Evolutionary conservation across 495 filamentous ascomycete species (phyloP).

Genomic region (Talaromyces stipitatus): DNA sequence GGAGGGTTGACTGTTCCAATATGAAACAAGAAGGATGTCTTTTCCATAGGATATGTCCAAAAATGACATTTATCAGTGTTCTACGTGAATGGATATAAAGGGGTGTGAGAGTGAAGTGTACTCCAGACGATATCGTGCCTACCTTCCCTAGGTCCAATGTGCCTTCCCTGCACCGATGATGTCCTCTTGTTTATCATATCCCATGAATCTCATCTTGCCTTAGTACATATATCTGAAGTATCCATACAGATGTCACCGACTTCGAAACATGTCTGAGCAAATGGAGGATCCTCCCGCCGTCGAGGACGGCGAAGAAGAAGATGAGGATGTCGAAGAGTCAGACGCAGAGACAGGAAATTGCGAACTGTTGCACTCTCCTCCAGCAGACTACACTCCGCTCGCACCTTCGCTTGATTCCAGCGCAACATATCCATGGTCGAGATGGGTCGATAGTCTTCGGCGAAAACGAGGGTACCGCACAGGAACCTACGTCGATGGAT

Average conservation of each 20-base stretch:
- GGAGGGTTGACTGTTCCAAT: too few relatives aligned
- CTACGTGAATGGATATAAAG: too few relatives aligned
- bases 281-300: neutral
- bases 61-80: too few relatives aligned
- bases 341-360: neutral
- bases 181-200: neutral
- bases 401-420: neutral
- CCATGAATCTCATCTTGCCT: neutral
- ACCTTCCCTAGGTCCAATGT: too few relatives aligned
- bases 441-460: conserved; percentile 50
- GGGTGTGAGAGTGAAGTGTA: neutral
- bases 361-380: neutral
- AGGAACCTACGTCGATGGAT: conserved; percentile 29
- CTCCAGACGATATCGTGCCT: too few relatives aligned
- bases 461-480: conserved; percentile 21
- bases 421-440: conserved; percentile 32
- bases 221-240: neutral
- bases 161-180: neutral
- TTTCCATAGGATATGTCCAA: too few relatives aligned
- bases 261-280: neutral
- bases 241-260: neutral
- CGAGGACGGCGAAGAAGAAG: neutral
- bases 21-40: too few relatives aligned
- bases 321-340: neutral
- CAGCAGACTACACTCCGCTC: neutral